Evolutionary conservation across 495 filamentous ascomycete genomes (phyloP).

Genomic region (Aspergillus bridgeri): DNA sequence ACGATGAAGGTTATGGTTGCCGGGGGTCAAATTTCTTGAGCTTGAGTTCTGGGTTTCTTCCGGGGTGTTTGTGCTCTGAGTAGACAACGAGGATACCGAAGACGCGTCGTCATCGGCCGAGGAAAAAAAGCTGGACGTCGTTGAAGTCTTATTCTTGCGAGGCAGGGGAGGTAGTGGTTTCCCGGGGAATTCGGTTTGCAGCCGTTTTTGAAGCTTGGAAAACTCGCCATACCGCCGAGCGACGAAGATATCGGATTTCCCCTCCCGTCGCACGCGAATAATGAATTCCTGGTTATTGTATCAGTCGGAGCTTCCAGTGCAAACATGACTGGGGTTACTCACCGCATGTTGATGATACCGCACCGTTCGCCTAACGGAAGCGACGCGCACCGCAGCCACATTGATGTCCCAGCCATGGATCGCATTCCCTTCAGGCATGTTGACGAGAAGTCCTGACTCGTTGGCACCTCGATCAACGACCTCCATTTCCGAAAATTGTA

Average conservation of each 20-base stretch:
- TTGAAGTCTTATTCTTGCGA: slow-evolving; percentile 80
- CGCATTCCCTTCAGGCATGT: slow-evolving; percentile 83
- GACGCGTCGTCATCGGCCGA: slow-evolving; percentile 64
- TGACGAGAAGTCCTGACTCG: slow-evolving; percentile 78
- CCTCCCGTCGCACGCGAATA: slow-evolving; percentile 71
- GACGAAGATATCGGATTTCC: slow-evolving; percentile 69
- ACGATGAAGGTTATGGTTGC: slow-evolving; percentile 25
- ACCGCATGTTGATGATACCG: slow-evolving; percentile 91
- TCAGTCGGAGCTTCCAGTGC: neutral
- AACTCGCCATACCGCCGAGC: slow-evolving; percentile 90
- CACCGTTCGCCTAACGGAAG: slow-evolving; percentile 77
- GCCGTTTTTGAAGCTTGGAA: slow-evolving; percentile 66
- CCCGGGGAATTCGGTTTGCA: slow-evolving; percentile 85
- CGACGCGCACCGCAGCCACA: slow-evolving; percentile 83
- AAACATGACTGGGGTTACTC: slow-evolving; percentile 21
- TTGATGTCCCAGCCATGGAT: slow-evolving; percentile 98
- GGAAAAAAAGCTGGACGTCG: slow-evolving; percentile 53
- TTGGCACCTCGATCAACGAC: slow-evolving; percentile 91
- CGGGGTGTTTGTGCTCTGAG: slow-evolving; percentile 39
- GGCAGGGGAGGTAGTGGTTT: slow-evolving; percentile 85
- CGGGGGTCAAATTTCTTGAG: slow-evolving; percentile 24
- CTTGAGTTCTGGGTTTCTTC: slow-evolving; percentile 30
- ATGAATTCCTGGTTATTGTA: slow-evolving; percentile 72
- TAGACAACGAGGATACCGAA: slow-evolving; percentile 76
- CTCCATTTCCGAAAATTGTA: slow-evolving; percentile 93